These are phyloP conservation scores for Aspergillus baeticus DNA, from an alignment of 495 filamentous ascomycete genomes.

Conservation along the genomic window DNA sequence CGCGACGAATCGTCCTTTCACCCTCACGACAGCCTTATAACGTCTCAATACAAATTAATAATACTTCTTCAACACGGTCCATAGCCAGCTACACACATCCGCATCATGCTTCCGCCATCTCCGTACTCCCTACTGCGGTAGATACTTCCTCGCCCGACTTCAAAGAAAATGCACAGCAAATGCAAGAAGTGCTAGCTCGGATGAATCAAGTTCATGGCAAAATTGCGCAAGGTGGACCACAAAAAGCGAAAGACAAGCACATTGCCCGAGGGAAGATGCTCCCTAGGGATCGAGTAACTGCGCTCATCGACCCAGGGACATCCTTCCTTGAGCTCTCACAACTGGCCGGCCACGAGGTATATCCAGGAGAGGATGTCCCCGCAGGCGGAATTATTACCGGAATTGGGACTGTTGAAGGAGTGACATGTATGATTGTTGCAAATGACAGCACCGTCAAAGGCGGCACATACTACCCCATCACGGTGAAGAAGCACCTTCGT, in stretches of 20 bases:
- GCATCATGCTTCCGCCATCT: slow-evolving; percentile 73
- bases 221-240: slow-evolving; percentile 72
- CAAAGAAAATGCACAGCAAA: slow-evolving; percentile 75
- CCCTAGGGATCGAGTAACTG: slow-evolving; percentile 82
- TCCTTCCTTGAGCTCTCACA: slow-evolving; percentile 89
- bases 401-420: slow-evolving; percentile 85
- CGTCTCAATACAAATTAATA: neutral
- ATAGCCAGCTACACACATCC: slow-evolving; percentile 55
- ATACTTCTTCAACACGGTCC: neutral
- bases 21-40: neutral
- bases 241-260: slow-evolving; percentile 89
- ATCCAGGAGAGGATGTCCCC: slow-evolving; percentile 80
- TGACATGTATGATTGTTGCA: slow-evolving; percentile 90
- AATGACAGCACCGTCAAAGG: slow-evolving; percentile 99
- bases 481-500: slow-evolving; percentile 95
- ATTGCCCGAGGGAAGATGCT: slow-evolving; percentile 89
- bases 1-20: neutral
- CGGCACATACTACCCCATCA: slow-evolving; percentile 98
- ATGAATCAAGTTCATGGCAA: slow-evolving; percentile 67
- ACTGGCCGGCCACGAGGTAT: slow-evolving; percentile 83
- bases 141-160: slow-evolving; percentile 78
- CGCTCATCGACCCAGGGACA: slow-evolving; percentile 83
- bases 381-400: slow-evolving; percentile 93
- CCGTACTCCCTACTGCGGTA: slow-evolving; percentile 69
- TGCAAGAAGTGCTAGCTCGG: slow-evolving; percentile 65